These are phyloP conservation scores for Neurospora pannonica DNA, from an alignment of 495 filamentous ascomycete genomes.

Conservation along the genomic window DNA sequence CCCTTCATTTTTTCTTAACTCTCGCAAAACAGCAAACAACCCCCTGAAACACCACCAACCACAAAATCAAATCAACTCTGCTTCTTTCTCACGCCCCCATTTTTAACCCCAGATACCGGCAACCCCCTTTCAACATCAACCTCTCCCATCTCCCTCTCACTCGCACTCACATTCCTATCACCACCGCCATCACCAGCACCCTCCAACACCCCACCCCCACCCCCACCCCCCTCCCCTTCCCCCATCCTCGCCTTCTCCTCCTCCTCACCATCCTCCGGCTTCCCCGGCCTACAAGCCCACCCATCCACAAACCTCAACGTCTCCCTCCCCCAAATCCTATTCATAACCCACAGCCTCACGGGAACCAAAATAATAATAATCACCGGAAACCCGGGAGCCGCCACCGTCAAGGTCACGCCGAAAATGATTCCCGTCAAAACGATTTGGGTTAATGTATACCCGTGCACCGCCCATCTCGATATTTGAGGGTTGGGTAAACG, in stretches of 20 bases:
- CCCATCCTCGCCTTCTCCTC: background rate
- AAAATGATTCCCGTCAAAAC: slow-evolving; percentile 53
- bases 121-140: background rate
- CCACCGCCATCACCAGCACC: background rate
- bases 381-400: slow-evolving; percentile 56
- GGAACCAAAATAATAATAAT: slow-evolving; percentile 60
- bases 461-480: slow-evolving; percentile 44
- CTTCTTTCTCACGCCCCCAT: background rate
- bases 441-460: slow-evolving; percentile 55
- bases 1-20: background rate
- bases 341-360: slow-evolving; percentile 53
- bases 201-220: background rate
- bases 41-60: background rate
- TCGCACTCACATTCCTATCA: background rate
- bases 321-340: slow-evolving; percentile 51
- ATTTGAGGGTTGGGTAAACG: slow-evolving; percentile 28
- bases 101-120: background rate
- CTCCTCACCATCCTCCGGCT: slow-evolving; percentile 49
- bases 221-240: background rate
- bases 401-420: slow-evolving; percentile 53
- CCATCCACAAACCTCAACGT: slow-evolving; percentile 55
- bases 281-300: slow-evolving; percentile 63
- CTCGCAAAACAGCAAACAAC: background rate
- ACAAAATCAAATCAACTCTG: background rate
- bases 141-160: background rate